Evolutionary conservation across 169 alveolate species (phyloP).

Genomic region (Cryptosporidium sp.): DNA sequence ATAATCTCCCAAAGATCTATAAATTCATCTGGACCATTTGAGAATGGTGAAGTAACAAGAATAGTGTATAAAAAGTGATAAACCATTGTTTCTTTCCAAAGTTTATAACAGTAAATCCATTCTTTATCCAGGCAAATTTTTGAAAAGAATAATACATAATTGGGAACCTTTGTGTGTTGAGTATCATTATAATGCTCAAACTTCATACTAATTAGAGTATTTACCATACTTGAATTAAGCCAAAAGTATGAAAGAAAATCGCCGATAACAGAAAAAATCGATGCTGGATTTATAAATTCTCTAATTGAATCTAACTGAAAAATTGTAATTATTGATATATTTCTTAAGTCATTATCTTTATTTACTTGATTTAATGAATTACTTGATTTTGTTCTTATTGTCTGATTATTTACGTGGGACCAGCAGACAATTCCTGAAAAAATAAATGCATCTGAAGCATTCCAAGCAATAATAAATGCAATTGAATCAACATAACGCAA

Average conservation of each 20-base stretch:
- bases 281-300: conserved; percentile 12
- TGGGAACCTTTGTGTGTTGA: conserved; percentile 10
- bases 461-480: conserved; percentile 62
- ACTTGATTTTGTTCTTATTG: background rate
- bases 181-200: background rate
- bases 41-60: conserved; percentile 11
- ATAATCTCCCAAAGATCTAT: conserved; percentile 25
- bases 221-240: background rate
- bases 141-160: conserved; percentile 42
- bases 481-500: conserved; percentile 24
- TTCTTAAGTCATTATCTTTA: conserved; percentile 11
- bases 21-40: conserved; percentile 12
- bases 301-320: conserved; percentile 19
- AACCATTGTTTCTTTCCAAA: conserved; percentile 60
- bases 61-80: conserved; percentile 53
- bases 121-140: conserved; percentile 14
- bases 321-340: conserved; percentile 31
- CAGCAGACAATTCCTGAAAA: conserved; percentile 66
- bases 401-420: conserved; percentile 32
- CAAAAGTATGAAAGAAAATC: conserved; percentile 45
- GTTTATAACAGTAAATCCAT: background rate
- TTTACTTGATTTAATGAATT: background rate
- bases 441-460: conserved; percentile 63
- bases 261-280: conserved; percentile 34
- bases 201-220: background rate